Evolutionary conservation across 768 basidiomycete genomes (phyloP), one percentile per base, ranked within the genome.

Genomic region (Lepiota venenata): DNA sequence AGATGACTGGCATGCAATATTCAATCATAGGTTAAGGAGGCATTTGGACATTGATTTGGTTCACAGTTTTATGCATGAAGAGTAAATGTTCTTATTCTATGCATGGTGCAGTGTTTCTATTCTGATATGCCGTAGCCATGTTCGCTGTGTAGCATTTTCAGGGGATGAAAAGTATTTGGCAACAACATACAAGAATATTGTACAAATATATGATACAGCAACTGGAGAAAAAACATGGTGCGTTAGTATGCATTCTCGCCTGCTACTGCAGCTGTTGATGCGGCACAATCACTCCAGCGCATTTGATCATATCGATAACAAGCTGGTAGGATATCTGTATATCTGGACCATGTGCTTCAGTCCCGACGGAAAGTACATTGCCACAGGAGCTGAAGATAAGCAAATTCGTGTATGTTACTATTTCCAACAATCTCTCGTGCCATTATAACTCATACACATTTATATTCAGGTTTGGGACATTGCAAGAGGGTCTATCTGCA

Each of bases 181-280:
- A 3, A 95, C 93, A n/a, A 94, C 94, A 12, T 95, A 91, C 70
- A 96, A 96, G 67, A 77, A 91, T 16, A 91, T 90, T 0, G 93
- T 94, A 18, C 96, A 97, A 68, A 93, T 99, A 55, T 98, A 91
- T 65, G 93, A 98, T 67, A 89, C 88, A 35, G 88, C 90, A 71
- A 90, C 93, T 1, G 96, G 96, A 0, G 66, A 63, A 10, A 92
- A 91, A 71, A 89, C 85, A n/a, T 91, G 88, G 94, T 94, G 62
- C 56, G 88, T 64, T 48, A 36, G 5, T 20, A 47, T 22, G 50
- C 15, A 29, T 22, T 51, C 46, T 57, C 37, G 50, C 32, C 35
- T 44, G 22, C 40, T 21, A 20, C 5, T 37, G 16, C 10, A 2
- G 8, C 22, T 35, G 18, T 37, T 41, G 27, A 32, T 27, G 14